Base-by-base conservation (phyloP, 1,139 yeast species). In the Lodderomyces jiufengensis region DNA sequence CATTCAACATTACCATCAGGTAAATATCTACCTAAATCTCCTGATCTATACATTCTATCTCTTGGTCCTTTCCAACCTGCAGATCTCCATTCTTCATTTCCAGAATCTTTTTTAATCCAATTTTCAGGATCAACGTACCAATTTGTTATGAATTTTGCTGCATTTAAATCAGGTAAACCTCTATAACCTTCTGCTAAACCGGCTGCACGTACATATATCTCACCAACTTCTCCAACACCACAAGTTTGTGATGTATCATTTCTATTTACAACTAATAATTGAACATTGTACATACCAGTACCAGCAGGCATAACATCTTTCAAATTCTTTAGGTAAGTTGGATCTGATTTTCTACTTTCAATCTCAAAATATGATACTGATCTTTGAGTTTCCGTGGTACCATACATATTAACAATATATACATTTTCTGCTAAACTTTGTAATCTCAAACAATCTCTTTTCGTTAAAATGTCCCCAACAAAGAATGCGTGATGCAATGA, bases 231-330 rank as follows among this genome's bases (percentile, higher is more conserved):
- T 48, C 98, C 98, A 44, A 94, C 90, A 59, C 97, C 98, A 70
- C 98, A 92, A 8, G 94, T 77, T 63, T 87, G 95, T 15, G 85
- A 73, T 39, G 84, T 75, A 52, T 90, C 95, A 49, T 84, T 72
- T 57, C 98, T 75, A 66, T 94, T 94, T 28, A 94, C 97, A 44
- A 94, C 95, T 41, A 94, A 72, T 39, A 92, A 69, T 61, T 92
- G 98, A 32, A 94, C 98, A 55, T 92, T 90, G 42, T 76, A 62
- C 99, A 92, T 92, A 59, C 99, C 99, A 50, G 79, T 81, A 46
- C 99, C 99, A 11, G 98, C 98, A 37, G 98, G 97, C 84, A 94
- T 88, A 39, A 88, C 84, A 54, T 94, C 97, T 63, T 94, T 94
- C 65, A 86, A 84, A 34, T 82, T 76, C 55, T 80, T 82, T 54